phyloP scores from a whole-genome alignment of 1,284 basidiomycete genomes.

The Ceratobasidium sp. region DNA sequence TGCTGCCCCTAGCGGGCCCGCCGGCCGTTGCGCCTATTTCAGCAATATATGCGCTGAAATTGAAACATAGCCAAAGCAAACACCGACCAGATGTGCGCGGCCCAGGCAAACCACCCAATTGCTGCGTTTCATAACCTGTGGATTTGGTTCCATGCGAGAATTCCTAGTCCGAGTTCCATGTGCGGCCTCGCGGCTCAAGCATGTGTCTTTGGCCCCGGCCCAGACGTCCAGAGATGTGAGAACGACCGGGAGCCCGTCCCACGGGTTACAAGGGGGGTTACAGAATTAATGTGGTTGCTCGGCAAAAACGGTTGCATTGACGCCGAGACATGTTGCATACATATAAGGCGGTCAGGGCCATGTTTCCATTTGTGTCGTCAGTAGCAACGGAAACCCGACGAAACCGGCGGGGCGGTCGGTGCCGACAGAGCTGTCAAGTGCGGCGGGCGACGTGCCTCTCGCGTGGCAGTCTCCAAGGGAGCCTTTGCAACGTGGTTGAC shows the following conservation, averaged over 20 bases:
- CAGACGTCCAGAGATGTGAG: slow-evolving; percentile 34
- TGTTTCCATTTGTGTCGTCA: background rate
- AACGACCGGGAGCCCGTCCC: slow-evolving; percentile 16
- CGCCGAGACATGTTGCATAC: slow-evolving; percentile 10
- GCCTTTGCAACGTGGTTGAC: slow-evolving; percentile 44
- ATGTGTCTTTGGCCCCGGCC: slow-evolving; percentile 40
- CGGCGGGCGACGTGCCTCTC: slow-evolving; percentile 38
- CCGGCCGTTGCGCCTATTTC: background rate
- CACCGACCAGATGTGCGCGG: background rate
- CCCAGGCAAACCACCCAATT: slow-evolving; percentile 13
- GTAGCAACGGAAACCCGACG: slow-evolving; percentile 4
- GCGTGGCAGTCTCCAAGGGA: slow-evolving; percentile 45
- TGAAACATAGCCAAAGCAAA: background rate
- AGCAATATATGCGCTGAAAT: background rate
- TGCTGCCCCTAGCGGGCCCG: background rate
- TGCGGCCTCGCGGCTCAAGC: slow-evolving; percentile 21
- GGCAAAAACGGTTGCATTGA: slow-evolving; percentile 37
- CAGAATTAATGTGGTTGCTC: slow-evolving; percentile 24
- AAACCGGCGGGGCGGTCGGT: slow-evolving; percentile 13
- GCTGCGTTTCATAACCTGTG: slow-evolving; percentile 32
- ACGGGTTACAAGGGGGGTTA: slow-evolving; percentile 42
- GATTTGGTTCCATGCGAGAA: slow-evolving; percentile 40
- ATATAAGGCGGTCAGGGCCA: background rate
- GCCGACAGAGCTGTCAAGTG: slow-evolving; percentile 42
- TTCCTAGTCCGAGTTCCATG: slow-evolving; percentile 37